Evolutionary conservation across 2,329 filamentous ascomycete genomes (phyloP).

Genomic region (Thyridium curvatum): DNA sequence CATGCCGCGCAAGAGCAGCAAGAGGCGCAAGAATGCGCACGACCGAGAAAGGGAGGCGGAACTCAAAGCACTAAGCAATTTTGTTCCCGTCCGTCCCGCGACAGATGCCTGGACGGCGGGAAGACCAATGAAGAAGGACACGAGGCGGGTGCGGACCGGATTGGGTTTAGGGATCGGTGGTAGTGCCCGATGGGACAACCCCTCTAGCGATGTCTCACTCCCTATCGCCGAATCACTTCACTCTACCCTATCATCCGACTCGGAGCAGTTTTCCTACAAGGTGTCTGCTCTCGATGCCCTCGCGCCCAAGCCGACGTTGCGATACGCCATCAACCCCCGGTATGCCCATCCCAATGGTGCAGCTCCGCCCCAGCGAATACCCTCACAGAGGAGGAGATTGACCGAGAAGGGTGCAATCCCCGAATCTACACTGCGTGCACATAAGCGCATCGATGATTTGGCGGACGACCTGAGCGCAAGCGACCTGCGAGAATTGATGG

Average conservation of each 20-base stretch:
- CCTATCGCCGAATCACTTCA: conserved; percentile 68
- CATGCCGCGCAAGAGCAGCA: conserved; percentile 64
- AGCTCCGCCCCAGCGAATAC: conserved; percentile 38
- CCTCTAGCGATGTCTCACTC: conserved; percentile 64
- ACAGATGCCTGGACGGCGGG: conserved; percentile 54
- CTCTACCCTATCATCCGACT: conserved; percentile 69
- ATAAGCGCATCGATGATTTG: conserved; percentile 61
- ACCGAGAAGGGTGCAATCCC: conserved; percentile 47
- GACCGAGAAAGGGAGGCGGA: conserved; percentile 79
- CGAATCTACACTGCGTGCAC: conserved; percentile 53
- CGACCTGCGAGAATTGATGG: conserved; percentile 81
- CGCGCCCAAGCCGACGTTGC: conserved; percentile 77
- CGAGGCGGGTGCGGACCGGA: conserved; percentile 56
- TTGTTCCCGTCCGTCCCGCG: conserved; percentile 57
- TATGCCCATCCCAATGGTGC: conserved; percentile 39
- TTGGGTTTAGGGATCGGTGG: conserved; percentile 26
- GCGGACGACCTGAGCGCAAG: conserved; percentile 82
- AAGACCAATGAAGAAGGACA: conserved; percentile 55
- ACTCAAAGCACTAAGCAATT: conserved; percentile 76
- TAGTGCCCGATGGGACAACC: conserved; percentile 43
- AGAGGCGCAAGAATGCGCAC: conserved; percentile 64
- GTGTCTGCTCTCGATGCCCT: conserved; percentile 76
- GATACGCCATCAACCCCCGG: conserved; percentile 62
- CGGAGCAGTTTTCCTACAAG: conserved; percentile 71
- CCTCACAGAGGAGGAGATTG: conserved; percentile 46